Base-by-base conservation (phyloP, 140 eudicot genomes). In the Bidens hawaiensis region DNA sequence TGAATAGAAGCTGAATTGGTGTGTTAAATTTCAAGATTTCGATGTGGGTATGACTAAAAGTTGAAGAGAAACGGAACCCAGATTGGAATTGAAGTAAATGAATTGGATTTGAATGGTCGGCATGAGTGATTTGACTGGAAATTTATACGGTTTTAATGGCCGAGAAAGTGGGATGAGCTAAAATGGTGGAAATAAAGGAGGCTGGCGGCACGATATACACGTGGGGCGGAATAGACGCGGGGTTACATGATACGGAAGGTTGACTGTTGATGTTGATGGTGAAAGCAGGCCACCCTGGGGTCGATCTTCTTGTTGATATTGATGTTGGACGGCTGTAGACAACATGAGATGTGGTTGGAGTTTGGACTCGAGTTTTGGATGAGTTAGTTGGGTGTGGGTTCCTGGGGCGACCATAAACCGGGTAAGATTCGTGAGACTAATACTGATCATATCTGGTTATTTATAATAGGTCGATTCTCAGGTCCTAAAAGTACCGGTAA, bases 81-180 rank as follows among this genome's bases (percentile, higher is more conserved):
- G 41, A 34, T 22, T 12, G 62, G 11, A 34, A 42, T 10, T 45
- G 31, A 19, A 51, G 62, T 48, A 75, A 66, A 58, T 21, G 11
- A 11, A 45, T 10, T 36, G 59, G 49, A 56, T 13, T 14, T 27
- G 13, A 57, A 7, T 60, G n/a, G 53, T 49, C n/a, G 6, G 59
- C 59, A 41, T 52, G 23, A 25, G 31, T 64, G 57, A 60, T 22
- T 55, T 47, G 16, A 45, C 47, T 72, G 62, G 38, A 61, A 57
- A 46, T 10, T 59, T 36, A 33, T 24, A 13, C 24, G 69, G 36
- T 60, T 70, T 54, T n/a, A n/a, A 62, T 47, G 16, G 75, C 68
- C 52, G 4, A 69, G 13, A 59, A 59, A 30, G 52, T 31, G 12
- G 68, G 67, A 30, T 28, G 42, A 52, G 36, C 17, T 30, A 10